Conservation (phyloP, 441 rosid genomes). For the Populus hybrid region DNA sequence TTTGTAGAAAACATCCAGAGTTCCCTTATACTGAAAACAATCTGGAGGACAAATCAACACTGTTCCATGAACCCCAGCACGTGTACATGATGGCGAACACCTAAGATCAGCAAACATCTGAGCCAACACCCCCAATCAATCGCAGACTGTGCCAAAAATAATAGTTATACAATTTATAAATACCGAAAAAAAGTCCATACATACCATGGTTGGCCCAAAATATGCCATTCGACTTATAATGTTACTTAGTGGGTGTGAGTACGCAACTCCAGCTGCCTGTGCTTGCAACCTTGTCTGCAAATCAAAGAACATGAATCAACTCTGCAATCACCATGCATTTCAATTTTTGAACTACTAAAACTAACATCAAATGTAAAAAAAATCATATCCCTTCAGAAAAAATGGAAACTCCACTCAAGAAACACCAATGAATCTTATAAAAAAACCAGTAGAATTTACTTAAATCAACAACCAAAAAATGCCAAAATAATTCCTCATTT, state of each 20-base stretch:
- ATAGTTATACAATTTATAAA: background rate
- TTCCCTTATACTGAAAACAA: slow-evolving; percentile 95
- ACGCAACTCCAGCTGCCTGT: too few relatives aligned
- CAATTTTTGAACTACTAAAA: background rate
- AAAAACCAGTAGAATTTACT: background rate
- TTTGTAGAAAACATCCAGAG: slow-evolving; percentile 87
- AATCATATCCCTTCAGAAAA: background rate
- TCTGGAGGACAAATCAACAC: slow-evolving; percentile 97
- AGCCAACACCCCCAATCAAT: slow-evolving; percentile 7
- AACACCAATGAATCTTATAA: background rate
- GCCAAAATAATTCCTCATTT: background rate
- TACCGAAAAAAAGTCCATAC: background rate
- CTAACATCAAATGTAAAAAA: background rate
- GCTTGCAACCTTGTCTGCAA: slow-evolving; percentile 86
- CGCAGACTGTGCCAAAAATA: background rate
- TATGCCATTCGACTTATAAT: slow-evolving; percentile 74
- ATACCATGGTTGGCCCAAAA: slow-evolving; percentile 91
- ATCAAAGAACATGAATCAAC: background rate
- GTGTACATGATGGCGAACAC: slow-evolving; percentile 96
- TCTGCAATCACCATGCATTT: background rate
- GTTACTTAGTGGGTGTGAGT: slow-evolving; percentile 88
- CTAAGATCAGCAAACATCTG: slow-evolving; percentile 95
- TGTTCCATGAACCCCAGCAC: slow-evolving; percentile 96
- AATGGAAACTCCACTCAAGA: background rate
- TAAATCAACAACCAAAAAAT: background rate